phyloP scores from a whole-genome alignment of 2,329 filamentous ascomycete species.

The Sphaerulina vaccinii region DNA sequence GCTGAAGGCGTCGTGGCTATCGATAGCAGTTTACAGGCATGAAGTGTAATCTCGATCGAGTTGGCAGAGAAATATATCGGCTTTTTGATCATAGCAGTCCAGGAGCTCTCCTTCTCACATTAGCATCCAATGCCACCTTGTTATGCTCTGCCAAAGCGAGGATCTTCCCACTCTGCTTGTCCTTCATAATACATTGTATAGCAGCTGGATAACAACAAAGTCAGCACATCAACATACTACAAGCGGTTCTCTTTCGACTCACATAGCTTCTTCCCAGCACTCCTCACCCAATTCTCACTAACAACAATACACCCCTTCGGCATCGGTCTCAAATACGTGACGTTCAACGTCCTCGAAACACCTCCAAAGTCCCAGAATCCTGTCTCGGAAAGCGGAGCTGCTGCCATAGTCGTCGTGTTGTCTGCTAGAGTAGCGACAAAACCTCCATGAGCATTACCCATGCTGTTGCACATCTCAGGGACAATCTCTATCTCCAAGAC shows the following conservation, averaged over 20 bases:
- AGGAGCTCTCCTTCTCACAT: background rate
- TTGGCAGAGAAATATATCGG: too few species aligned
- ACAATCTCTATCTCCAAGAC: slow-evolving; percentile 17
- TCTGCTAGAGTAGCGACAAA: slow-evolving; percentile 55
- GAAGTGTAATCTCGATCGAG: too few species aligned
- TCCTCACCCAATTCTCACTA: slow-evolving; percentile 44
- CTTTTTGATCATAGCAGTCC: too few species aligned
- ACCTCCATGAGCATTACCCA: slow-evolving; percentile 36
- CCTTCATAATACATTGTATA: slow-evolving; percentile 19
- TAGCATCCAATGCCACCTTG: slow-evolving; percentile 15
- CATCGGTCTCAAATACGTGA: slow-evolving; percentile 45
- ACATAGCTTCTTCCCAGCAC: slow-evolving; percentile 41
- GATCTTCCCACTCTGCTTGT: slow-evolving; percentile 19
- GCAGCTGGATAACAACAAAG: too few species aligned
- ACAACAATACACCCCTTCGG: slow-evolving; percentile 38
- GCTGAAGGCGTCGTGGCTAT: too few species aligned
- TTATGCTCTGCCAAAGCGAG: slow-evolving; percentile 21
- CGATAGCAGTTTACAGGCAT: too few species aligned
- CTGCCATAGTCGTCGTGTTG: slow-evolving; percentile 47
- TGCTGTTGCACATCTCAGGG: slow-evolving; percentile 18
- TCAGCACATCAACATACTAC: too few species aligned
- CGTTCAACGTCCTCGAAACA: slow-evolving; percentile 43
- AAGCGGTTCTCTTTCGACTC: background rate
- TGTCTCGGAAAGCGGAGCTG: slow-evolving; percentile 14
- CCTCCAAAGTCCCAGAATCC: slow-evolving; percentile 41